phyloP scores from a whole-genome alignment of 371 early-diverging fungal species.

The Saksenaea vasiformis region DNA sequence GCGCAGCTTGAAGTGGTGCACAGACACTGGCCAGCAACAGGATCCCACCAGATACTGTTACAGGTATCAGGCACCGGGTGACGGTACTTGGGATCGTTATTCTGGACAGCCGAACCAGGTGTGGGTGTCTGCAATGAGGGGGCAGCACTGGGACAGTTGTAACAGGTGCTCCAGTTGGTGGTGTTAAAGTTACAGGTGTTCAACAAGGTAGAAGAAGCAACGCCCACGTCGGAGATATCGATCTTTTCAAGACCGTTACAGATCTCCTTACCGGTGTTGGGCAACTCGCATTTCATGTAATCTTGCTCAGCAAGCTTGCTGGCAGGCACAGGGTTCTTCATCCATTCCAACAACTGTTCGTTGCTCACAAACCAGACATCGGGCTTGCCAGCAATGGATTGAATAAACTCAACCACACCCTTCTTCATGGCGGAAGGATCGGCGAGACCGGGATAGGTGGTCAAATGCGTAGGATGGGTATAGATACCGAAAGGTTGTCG shows the following conservation, averaged over 20 bases:
- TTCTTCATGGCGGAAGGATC: conserved; percentile 35
- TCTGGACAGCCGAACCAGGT: conserved; percentile 43
- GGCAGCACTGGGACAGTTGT: conserved; percentile 57
- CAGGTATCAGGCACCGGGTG: conserved; percentile 65
- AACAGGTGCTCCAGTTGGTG: conserved; percentile 65
- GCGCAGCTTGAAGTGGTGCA: conserved; percentile 54
- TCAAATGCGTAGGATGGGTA: conserved; percentile 48
- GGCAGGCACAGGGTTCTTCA: conserved; percentile 71
- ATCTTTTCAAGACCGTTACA: conserved; percentile 73
- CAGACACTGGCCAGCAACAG: conserved; percentile 59
- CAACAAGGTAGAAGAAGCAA: conserved; percentile 43
- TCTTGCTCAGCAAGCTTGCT: conserved; percentile 54
- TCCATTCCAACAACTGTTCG: conserved; percentile 67
- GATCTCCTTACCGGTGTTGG: conserved; percentile 69
- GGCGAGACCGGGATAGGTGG: conserved; percentile 36
- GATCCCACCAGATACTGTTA: conserved; percentile 78
- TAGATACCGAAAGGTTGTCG: conserved; percentile 74
- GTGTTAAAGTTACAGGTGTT: conserved; percentile 60
- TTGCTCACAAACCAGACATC: conserved; percentile 73
- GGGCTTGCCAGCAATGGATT: conserved; percentile 49
- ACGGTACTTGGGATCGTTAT: conserved; percentile 46
- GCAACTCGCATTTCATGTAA: conserved; percentile 63
- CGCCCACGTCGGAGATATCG: conserved; percentile 36
- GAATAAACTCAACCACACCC: conserved; percentile 52
- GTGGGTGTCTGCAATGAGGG: conserved; percentile 60